Evolutionary conservation across 371 early-diverging fungal genomes (phyloP).

Genomic region (Zychaea mexicana): DNA sequence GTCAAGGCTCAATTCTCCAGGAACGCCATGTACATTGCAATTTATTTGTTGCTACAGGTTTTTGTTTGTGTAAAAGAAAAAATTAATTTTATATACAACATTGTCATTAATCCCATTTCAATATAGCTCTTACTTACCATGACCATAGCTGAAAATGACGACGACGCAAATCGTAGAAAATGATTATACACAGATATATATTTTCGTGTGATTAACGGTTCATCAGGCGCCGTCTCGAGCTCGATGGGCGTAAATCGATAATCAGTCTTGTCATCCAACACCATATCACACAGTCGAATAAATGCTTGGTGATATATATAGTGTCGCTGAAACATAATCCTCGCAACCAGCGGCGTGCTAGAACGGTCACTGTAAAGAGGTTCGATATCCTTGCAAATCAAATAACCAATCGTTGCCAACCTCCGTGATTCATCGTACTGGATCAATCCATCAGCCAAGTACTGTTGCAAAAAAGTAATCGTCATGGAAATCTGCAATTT

Average conservation of each 20-base stretch:
- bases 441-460: not conserved
- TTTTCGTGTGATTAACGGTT: not conserved
- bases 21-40: not conserved
- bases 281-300: not conserved
- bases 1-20: constrained; percentile 3
- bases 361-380: not conserved
- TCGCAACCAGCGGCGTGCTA: not conserved
- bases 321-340: constrained; percentile 9
- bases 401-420: not conserved
- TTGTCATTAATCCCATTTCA: too few relatives aligned
- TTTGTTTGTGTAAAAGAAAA: not conserved
- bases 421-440: constrained; percentile 4
- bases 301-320: not conserved
- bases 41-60: constrained; percentile 2
- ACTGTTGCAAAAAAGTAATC: not conserved
- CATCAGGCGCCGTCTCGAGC: not conserved
- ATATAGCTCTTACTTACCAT: not conserved
- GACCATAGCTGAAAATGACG: not conserved
- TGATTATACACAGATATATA: not conserved
- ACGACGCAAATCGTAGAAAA: not conserved
- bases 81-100: too few relatives aligned
- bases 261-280: not conserved
- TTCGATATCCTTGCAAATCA: constrained; percentile 5
- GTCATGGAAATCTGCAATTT: constrained; percentile 16
- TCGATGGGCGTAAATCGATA: not conserved